phyloP scores from a whole-genome alignment of 2,329 filamentous ascomycete species.

The Fusarium mundagurra region DNA sequence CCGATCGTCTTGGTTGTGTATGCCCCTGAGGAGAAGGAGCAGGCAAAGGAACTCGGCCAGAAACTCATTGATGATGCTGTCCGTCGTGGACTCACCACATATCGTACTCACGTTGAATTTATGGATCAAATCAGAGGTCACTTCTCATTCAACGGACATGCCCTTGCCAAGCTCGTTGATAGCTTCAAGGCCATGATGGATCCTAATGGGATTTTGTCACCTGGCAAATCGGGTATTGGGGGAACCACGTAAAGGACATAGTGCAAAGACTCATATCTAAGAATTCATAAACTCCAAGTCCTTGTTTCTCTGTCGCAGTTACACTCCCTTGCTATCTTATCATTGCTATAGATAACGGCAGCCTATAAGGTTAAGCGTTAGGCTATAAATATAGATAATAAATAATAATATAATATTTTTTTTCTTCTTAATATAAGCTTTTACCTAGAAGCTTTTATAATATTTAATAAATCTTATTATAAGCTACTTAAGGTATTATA shows the following conservation, averaged over 20 bases:
- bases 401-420: too few species aligned
- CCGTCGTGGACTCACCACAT: background rate
- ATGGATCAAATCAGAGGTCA: background rate
- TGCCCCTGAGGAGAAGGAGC: background rate
- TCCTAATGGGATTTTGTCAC: background rate
- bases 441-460: too few species aligned
- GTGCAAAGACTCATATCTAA: background rate
- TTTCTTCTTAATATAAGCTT: too few species aligned
- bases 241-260: background rate
- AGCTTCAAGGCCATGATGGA: background rate
- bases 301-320: background rate
- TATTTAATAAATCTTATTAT: too few species aligned
- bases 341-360: too few species aligned
- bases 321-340: background rate
- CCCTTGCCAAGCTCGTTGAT: background rate
- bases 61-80: background rate
- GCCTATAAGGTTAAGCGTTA: too few species aligned
- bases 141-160: background rate
- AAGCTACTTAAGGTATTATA: too few species aligned
- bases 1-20: background rate
- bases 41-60: background rate
- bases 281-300: background rate
- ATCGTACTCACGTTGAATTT: background rate
- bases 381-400: too few species aligned
- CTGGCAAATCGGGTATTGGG: background rate